Base-by-base conservation (phyloP, 2,329 filamentous ascomycete species). In the Xylariaceae sp. region DNA sequence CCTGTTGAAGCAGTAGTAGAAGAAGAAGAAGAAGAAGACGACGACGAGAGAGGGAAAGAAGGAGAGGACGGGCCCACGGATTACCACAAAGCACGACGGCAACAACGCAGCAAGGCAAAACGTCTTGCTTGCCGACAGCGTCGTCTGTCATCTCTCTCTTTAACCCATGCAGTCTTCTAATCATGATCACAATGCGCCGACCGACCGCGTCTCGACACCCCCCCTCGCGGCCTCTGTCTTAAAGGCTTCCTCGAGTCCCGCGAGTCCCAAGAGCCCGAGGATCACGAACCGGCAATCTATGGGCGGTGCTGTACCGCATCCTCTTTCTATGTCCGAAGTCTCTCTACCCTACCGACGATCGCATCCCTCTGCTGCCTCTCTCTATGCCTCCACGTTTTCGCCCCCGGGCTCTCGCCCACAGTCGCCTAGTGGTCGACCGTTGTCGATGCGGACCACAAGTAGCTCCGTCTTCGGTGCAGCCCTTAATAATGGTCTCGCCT, bases 161-260 rank as follows among this genome's bases (percentile, higher is more conserved):
- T 50, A 39, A 63, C 63, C 58, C 59, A 68, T 68, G 65, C 61
- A 61, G 60, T 54, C 66, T 54, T 64, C 64, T 57, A 62, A 62
- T 45, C 52, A 66, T 60, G 62, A 64, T 41, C 52, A 66, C 60
- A 61, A 65, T 61, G 74, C 81, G 69, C 78, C 82, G 65, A 76
- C 81, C 73, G 81, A 86, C 72, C 83, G 85, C 70, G 80, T 87
- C 72, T 83, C 85, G 71, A 81, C 85, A 66, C 80, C 87, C 71
- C 85, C 87, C 66, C 75, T 83, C 67, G 84, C 85, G 62, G 79
- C 83, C 63, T 81, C 85, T 58, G 69, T 76, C 60, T 65, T 80
- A 68, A 83, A 76, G 43, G 29, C 29, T 3, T 30, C 43, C 43
- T n/a, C 43, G 29, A 45, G 43, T 8, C 43, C 43, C 43, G 32